These are phyloP conservation scores for Leishmania arabica DNA, from an alignment of 208 protist genomes.

Conservation along the genomic window DNA sequence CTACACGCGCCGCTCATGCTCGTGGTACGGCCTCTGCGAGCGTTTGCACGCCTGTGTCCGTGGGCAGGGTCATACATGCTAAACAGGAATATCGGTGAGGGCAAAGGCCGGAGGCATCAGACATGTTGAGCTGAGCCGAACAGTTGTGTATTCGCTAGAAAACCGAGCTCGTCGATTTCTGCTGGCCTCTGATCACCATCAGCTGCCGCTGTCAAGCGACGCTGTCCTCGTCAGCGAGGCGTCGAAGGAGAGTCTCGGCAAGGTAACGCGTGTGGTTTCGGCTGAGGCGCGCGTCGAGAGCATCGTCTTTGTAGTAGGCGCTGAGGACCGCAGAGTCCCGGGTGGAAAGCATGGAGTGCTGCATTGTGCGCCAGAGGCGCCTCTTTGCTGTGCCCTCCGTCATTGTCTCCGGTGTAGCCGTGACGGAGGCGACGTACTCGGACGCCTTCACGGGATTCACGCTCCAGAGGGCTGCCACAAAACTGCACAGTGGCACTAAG, in stretches of 20 bases:
- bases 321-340: constrained; percentile 68
- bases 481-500: constrained; percentile 60
- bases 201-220: neutral
- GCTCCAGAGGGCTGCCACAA: constrained; percentile 70
- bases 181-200: neutral
- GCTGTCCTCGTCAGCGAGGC: constrained; percentile 21
- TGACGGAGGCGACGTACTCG: constrained; percentile 45
- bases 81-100: neutral
- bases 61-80: no score
- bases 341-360: constrained; percentile 83
- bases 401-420: constrained; percentile 22
- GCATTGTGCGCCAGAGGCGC: constrained; percentile 81
- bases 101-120: neutral
- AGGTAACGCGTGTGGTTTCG: constrained; percentile 64
- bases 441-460: constrained; percentile 43
- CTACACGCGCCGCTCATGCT: neutral
- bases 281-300: constrained; percentile 73
- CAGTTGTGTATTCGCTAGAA: neutral
- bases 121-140: no score
- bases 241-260: constrained; percentile 69
- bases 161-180: neutral
- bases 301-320: constrained; percentile 45
- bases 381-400: constrained; percentile 30
- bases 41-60: neutral
- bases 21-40: neutral